Conservation (phyloP, 805 yeast species). For the Candida sonorensis region DNA sequence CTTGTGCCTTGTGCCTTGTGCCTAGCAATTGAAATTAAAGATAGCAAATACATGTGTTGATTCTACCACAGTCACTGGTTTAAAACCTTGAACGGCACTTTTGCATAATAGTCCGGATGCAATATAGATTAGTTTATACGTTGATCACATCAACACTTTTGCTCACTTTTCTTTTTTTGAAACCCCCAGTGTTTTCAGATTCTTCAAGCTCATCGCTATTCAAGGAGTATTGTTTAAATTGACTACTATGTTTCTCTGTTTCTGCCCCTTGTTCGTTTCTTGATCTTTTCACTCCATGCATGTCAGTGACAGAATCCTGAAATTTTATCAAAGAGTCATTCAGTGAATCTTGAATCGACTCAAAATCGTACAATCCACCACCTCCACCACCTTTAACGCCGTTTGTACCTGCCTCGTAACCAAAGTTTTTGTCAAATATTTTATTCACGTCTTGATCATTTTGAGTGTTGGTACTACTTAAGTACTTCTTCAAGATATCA, state of each 20-base stretch:
- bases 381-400: too few species aligned
- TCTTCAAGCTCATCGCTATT: background rate
- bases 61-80: too few species aligned
- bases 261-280: background rate
- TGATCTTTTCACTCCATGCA: background rate
- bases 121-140: too few species aligned
- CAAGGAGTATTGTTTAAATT: background rate
- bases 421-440: too few species aligned
- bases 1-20: too few species aligned
- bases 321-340: background rate
- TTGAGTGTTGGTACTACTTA: too few species aligned
- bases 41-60: too few species aligned
- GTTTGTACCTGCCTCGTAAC: too few species aligned
- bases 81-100: too few species aligned
- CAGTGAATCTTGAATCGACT: constrained; percentile 6
- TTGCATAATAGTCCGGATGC: too few species aligned
- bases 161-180: constrained; percentile 14
- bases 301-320: background rate
- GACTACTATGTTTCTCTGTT: background rate
- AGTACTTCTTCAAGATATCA: too few species aligned
- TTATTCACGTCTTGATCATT: constrained; percentile 3
- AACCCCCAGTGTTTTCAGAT: background rate
- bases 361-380: constrained; percentile 2
- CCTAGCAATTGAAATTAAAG: too few species aligned
- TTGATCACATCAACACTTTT: constrained; percentile 16